A percentile compares a stretch with the other conserved stretches of the same genome.
Conservation (phyloP, 2,329 filamentous ascomycete species). For the Thermomyces lanuginosus region DNA sequence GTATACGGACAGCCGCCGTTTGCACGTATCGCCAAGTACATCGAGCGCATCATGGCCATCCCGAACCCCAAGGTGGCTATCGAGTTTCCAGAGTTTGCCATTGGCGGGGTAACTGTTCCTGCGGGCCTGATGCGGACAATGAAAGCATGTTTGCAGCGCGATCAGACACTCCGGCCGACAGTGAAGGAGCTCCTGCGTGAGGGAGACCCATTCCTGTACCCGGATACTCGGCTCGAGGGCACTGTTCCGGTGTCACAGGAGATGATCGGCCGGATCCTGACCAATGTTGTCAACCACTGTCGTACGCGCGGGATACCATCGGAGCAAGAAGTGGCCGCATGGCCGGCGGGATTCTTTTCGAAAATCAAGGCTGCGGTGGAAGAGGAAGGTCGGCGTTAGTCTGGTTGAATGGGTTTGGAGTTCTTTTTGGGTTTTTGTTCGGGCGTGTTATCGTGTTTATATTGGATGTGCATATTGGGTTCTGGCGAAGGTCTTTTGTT, state of each 20-base stretch:
- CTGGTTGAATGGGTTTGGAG: not conserved
- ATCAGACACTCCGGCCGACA: slow-evolving; percentile 40
- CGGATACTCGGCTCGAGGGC: slow-evolving; percentile 32
- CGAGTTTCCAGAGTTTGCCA: slow-evolving; percentile 29
- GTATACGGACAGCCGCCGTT: slow-evolving; percentile 95
- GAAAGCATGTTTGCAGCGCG: slow-evolving; percentile 42
- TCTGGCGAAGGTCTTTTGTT: too few relatives aligned
- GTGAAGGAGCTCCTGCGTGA: slow-evolving; percentile 40
- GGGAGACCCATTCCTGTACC: slow-evolving; percentile 42
- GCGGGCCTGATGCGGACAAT: slow-evolving; percentile 40
- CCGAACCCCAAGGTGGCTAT: slow-evolving; percentile 34
- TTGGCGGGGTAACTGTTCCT: slow-evolving; percentile 37
- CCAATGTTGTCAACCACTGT: slow-evolving; percentile 44
- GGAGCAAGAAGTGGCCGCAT: slow-evolving; percentile 37
- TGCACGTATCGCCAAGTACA: slow-evolving; percentile 73
- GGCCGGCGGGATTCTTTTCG: slow-evolving; percentile 33
- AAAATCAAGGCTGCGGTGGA: slow-evolving; percentile 32
- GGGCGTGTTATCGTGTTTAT: too few relatives aligned
- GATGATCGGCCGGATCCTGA: slow-evolving; percentile 43
- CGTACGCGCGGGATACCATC: slow-evolving; percentile 38
- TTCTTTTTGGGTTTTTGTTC: slow-evolving; percentile 1
- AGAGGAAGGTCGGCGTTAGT: slow-evolving; percentile 18
- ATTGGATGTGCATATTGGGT: too few relatives aligned
- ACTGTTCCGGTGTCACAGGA: slow-evolving; percentile 39
- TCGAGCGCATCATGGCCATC: slow-evolving; percentile 54